A percentile compares a stretch with the other conserved stretches of the same genome.
phyloP scores from a whole-genome alignment of 306 rosid genomes.

The Datisca glomerata region DNA sequence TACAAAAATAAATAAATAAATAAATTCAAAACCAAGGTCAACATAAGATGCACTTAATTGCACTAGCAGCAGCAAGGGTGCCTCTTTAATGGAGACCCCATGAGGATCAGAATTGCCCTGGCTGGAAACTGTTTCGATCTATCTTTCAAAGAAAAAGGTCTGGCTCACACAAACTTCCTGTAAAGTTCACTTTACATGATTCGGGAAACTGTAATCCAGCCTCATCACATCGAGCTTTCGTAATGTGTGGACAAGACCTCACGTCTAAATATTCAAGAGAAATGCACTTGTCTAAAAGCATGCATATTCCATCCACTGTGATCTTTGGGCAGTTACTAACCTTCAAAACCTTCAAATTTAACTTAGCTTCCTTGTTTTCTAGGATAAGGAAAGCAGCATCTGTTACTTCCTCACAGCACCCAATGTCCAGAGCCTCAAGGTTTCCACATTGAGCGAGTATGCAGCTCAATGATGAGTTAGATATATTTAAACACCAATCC shows the following conservation, averaged over 20 bases:
- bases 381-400: constrained; percentile 70
- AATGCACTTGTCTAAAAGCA: constrained; percentile 49
- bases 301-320: constrained; percentile 56
- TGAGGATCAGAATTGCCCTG: too few species aligned
- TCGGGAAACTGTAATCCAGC: constrained; percentile 66
- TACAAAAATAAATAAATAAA: too few species aligned
- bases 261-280: constrained; percentile 71
- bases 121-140: neutral
- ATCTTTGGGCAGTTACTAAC: constrained; percentile 75
- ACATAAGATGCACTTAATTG: too few species aligned
- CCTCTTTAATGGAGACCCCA: too few species aligned
- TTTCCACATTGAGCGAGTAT: constrained; percentile 53
- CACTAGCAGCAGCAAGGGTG: too few species aligned
- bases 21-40: too few species aligned
- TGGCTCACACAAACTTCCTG: constrained; percentile 54
- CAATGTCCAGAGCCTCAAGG: constrained; percentile 69
- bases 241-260: constrained; percentile 71
- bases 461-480: constrained; percentile 61
- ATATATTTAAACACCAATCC: constrained; percentile 86
- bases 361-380: constrained; percentile 27
- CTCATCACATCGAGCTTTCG: constrained; percentile 63
- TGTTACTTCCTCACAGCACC: constrained; percentile 86
- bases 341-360: constrained; percentile 66
- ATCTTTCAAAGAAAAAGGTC: constrained; percentile 31
- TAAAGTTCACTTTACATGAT: constrained; percentile 61